Evolutionary conservation across 495 filamentous ascomycete species (phyloP).

Genomic region (Penicillium argentinense): DNA sequence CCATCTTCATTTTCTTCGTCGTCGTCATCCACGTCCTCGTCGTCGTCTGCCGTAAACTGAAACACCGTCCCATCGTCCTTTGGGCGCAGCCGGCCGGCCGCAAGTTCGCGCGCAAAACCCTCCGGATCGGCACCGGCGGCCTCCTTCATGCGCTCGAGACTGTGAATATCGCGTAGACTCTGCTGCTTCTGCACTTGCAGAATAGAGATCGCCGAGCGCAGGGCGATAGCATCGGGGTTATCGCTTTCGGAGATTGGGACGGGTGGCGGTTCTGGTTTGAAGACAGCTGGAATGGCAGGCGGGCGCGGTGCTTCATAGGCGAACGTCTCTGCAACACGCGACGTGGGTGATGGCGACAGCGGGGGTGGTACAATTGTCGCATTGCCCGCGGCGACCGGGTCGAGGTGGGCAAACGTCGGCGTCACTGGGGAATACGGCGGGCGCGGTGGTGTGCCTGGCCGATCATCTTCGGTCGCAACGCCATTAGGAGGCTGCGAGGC

Average conservation of each 20-base stretch:
- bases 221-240: conserved; percentile 82
- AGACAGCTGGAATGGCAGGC: conserved; percentile 23
- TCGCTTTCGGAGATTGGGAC: conserved; percentile 71
- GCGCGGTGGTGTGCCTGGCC: conserved; percentile 43
- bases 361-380: conserved; percentile 39
- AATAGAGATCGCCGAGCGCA: conserved; percentile 76
- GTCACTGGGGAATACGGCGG: conserved; percentile 51
- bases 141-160: conserved; percentile 60
- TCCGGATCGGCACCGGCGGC: conserved; percentile 67
- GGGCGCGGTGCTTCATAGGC: conserved; percentile 15
- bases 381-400: conserved; percentile 30
- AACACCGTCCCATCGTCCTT: conserved; percentile 40
- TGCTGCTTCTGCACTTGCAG: conserved; percentile 80
- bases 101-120: conserved; percentile 63
- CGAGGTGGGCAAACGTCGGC: conserved; percentile 43
- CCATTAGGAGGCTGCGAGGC: conserved; percentile 12
- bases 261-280: conserved; percentile 51
- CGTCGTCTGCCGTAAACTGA: conserved; percentile 39
- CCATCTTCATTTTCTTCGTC: conserved; percentile 13
- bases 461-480: conserved; percentile 17
- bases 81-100: conserved; percentile 50
- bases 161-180: conserved; percentile 66
- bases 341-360: conserved; percentile 32
- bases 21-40: conserved; percentile 37
- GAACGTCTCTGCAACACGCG: conserved; percentile 7